These are phyloP conservation scores for Corynascus novoguineensis DNA, from an alignment of 495 filamentous ascomycete species.

Conservation along the genomic window DNA sequence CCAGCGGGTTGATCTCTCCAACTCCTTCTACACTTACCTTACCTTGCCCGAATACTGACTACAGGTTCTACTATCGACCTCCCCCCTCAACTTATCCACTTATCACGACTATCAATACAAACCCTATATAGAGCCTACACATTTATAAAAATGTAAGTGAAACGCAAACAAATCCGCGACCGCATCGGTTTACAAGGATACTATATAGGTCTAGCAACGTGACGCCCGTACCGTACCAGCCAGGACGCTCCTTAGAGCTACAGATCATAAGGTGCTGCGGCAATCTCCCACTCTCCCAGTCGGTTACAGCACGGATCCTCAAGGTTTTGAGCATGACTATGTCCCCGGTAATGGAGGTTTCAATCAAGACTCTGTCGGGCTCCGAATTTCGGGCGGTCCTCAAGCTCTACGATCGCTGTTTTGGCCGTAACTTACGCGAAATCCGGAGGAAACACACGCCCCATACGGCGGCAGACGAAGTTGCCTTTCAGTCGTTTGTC, in stretches of 20 bases:
- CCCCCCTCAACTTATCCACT: no score
- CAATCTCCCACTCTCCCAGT: neutral
- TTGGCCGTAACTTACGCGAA: neutral
- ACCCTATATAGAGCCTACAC: neutral
- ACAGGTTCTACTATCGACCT: no score
- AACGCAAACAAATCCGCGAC: neutral
- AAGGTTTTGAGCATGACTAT: neutral
- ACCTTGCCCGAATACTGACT: no score
- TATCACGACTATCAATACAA: neutral
- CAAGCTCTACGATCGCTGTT: constrained; percentile 1
- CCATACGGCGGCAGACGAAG: neutral
- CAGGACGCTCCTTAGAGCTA: constrained; percentile 1
- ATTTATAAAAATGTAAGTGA: neutral
- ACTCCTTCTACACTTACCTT: no score
- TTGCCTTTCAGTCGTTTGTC: neutral
- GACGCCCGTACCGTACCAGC: neutral
- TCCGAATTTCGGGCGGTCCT: constrained; percentile 1
- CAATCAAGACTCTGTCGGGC: neutral
- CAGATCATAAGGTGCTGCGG: neutral
- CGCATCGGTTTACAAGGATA: neutral
- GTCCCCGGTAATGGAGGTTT: neutral
- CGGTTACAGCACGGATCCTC: neutral
- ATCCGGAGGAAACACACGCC: neutral
- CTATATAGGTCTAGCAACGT: neutral
- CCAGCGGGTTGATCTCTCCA: no score